These are phyloP conservation scores for Tetracentron sinense DNA, from an alignment of 164 flowering plant species.

Conservation along the genomic window DNA sequence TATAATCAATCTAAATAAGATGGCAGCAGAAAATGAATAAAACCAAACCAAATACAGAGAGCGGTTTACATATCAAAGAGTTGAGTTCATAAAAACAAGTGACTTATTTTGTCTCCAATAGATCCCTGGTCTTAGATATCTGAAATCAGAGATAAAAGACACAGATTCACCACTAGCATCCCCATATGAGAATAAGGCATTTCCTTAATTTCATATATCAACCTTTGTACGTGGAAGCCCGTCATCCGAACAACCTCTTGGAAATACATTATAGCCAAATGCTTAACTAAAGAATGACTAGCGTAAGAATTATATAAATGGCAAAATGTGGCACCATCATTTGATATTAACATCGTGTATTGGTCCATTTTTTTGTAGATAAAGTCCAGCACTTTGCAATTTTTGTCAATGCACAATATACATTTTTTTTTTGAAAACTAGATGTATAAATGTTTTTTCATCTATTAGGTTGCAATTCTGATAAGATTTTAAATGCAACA, in stretches of 20 bases:
- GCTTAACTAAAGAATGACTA: conserved; percentile 40
- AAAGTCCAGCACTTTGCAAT: too few relatives aligned
- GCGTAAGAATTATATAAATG: conserved; percentile 5
- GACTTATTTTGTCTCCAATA: conserved; percentile 86
- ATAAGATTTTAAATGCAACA: too few relatives aligned
- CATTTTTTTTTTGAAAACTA: too few relatives aligned
- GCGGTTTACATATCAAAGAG: too few relatives aligned
- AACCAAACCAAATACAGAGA: neutral
- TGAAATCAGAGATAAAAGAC: conserved; percentile 27
- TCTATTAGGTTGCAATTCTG: too few relatives aligned
- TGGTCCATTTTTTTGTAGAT: too few relatives aligned
- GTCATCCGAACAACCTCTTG: conserved; percentile 95
- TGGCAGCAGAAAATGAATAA: neutral
- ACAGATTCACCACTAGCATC: neutral
- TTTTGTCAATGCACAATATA: too few relatives aligned
- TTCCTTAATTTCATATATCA: conserved; percentile 6
- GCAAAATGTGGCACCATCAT: too few relatives aligned
- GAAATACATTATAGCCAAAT: conserved; percentile 98
- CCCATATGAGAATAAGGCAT: neutral
- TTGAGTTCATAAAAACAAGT: too few relatives aligned
- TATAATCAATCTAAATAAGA: too few relatives aligned
- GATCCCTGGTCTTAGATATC: conserved; percentile 70
- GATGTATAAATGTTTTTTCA: too few relatives aligned
- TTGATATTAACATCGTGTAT: too few relatives aligned
- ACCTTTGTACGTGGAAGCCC: conserved; percentile 98